phyloP scores from a whole-genome alignment of 192 early-diverging fungal species.

The Linnemannia schmuckeri region DNA sequence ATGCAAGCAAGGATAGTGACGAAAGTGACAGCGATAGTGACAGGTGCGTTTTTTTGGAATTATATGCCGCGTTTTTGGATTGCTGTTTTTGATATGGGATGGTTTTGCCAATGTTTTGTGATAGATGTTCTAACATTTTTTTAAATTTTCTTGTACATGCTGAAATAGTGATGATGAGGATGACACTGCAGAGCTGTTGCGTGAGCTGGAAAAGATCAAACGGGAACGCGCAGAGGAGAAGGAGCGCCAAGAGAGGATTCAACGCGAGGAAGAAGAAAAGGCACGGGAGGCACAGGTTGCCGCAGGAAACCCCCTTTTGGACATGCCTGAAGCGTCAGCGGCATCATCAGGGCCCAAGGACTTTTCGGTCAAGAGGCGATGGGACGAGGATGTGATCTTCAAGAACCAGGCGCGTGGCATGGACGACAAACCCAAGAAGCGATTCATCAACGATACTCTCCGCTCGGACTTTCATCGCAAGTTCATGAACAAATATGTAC shows the following conservation, averaged over 20 bases:
- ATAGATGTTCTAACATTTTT: background rate
- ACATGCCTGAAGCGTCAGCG: slow-evolving; percentile 39
- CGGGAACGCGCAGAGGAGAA: slow-evolving; percentile 93
- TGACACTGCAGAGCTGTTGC: slow-evolving; percentile 86
- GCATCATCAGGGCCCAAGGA: slow-evolving; percentile 55
- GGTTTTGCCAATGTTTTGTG: background rate
- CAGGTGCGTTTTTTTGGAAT: slow-evolving; percentile 17
- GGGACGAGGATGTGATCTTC: slow-evolving; percentile 99
- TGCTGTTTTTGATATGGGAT: background rate
- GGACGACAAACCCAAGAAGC: slow-evolving; percentile 90
- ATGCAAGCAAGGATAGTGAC: slow-evolving; percentile 63
- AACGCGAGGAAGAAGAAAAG: slow-evolving; percentile 70
- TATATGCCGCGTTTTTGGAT: background rate
- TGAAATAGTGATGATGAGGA: slow-evolving; percentile 82
- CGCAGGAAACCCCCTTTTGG: slow-evolving; percentile 89
- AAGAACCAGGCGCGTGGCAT: slow-evolving; percentile 94
- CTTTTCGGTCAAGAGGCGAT: slow-evolving; percentile 91
- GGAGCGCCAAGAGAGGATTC: slow-evolving; percentile 73
- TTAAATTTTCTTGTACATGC: slow-evolving; percentile 11
- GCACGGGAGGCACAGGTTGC: slow-evolving; percentile 71
- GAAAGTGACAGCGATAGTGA: slow-evolving; percentile 55
- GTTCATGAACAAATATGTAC: slow-evolving; percentile 94
- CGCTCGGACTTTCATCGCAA: slow-evolving; percentile 96
- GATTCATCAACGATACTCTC: slow-evolving; percentile 98
- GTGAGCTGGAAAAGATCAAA: slow-evolving; percentile 93